Evolutionary conservation across 139 green algal genomes (phyloP), one percentile per base, ranked within the genome.

Genomic region (Picochlorum sp.): DNA sequence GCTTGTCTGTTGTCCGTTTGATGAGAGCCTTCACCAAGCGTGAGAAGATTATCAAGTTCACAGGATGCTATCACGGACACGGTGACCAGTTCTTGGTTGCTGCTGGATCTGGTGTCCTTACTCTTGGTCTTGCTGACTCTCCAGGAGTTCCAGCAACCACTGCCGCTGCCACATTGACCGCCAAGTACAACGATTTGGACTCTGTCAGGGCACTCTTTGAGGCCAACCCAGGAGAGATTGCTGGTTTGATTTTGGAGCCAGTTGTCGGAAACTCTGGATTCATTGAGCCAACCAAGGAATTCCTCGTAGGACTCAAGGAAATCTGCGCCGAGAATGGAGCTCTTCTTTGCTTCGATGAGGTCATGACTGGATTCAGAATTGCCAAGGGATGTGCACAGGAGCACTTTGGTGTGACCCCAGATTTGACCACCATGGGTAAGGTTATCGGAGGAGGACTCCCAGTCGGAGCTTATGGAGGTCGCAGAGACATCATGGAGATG

Each of bases 351-450:
- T 99, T 99, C 57, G 94, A 99, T 69, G 94, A 99, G 82, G 88
- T 96, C 63, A 95, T 95, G 88, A 95, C 88, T 41, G 89, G 89
- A 59, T 96, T 96, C 89, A 81, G 89, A 47, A 89, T 96, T 58
- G 77, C 86, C 50, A 89, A 90, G 73, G 83, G 83, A 59, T 82
- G 85, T 44, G 79, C 74, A 5, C 90, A 97, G 82, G 85, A 94
- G 77, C 67, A 98, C 86, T 98, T 96, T 68, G 88, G 88, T 69
- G 82, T 99, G 61, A 98, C 81, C 9, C 94, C 94, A 31, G 94
- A 99, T 80, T 66, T 99, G 41, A 98, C 94, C 67, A 98, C 92
- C 68, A 94, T 99, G 86, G 94, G 94, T 77, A 99, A 99, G 88
- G 89, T 99, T 62, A 99, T 99, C 68, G 94, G 89, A 56, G 94